Evolutionary conservation across 805 yeast genomes (phyloP).

Genomic region (Yarrowia phangngaensis): DNA sequence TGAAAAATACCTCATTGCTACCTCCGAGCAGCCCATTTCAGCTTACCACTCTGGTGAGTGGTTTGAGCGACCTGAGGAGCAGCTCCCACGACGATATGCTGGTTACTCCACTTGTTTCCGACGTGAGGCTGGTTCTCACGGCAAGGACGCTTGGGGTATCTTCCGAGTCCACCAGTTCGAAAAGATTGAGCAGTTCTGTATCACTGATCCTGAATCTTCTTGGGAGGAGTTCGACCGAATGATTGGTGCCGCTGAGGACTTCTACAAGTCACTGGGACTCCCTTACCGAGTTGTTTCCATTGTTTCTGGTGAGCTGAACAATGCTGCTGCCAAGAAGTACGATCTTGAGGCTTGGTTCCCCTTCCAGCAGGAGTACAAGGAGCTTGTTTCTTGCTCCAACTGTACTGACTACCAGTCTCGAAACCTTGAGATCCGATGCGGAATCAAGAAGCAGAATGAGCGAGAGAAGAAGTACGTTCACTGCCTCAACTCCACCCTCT

Average conservation of each 20-base stretch:
- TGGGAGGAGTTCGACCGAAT: slow-evolving; percentile 97
- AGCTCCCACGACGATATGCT: slow-evolving; percentile 93
- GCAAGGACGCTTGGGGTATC: slow-evolving; percentile 99
- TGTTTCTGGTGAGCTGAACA: slow-evolving; percentile 97
- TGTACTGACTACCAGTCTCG: slow-evolving; percentile 99
- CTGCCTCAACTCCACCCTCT: slow-evolving; percentile 93
- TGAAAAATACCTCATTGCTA: slow-evolving; percentile 96
- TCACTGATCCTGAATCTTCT: slow-evolving; percentile 96
- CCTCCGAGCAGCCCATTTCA: slow-evolving; percentile 98
- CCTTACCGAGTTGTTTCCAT: slow-evolving; percentile 98
- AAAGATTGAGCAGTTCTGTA: slow-evolving; percentile 92
- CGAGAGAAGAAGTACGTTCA: slow-evolving; percentile 96
- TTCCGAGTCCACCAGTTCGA: slow-evolving; percentile 98
- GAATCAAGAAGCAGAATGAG: slow-evolving; percentile 92
- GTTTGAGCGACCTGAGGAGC: slow-evolving; percentile 97
- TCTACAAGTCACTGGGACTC: slow-evolving; percentile 83
- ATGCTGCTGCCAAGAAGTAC: slow-evolving; percentile 98
- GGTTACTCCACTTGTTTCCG: slow-evolving; percentile 99
- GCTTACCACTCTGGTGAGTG: slow-evolving; percentile 97
- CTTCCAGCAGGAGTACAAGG: slow-evolving; percentile 96
- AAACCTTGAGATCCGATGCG: slow-evolving; percentile 97
- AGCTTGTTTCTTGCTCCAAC: slow-evolving; percentile 96
- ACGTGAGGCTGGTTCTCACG: slow-evolving; percentile 99
- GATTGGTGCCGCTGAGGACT: slow-evolving; percentile 88
- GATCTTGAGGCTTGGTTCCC: slow-evolving; percentile 99